phyloP scores from a whole-genome alignment of 1,284 basidiomycete genomes.

The Salmacisia buchloeana region DNA sequence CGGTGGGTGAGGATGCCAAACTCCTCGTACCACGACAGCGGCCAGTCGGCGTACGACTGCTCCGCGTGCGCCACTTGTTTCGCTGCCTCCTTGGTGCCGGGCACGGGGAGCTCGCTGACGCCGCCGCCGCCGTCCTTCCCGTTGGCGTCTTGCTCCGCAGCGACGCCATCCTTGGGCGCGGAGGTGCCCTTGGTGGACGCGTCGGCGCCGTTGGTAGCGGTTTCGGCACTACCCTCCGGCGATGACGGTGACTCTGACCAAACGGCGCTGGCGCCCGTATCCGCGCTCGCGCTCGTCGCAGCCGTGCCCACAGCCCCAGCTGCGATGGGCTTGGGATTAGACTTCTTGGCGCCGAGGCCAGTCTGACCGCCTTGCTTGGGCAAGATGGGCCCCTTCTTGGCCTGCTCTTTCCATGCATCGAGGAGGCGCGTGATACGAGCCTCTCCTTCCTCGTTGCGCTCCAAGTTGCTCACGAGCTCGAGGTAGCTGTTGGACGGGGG shows the following conservation, averaged over 20 bases:
- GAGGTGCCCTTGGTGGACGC: too few relatives aligned
- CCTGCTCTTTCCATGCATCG: slow-evolving; percentile 20
- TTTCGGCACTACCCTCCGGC: too few relatives aligned
- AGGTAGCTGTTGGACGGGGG: not conserved
- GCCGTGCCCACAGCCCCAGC: too few relatives aligned
- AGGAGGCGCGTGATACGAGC: slow-evolving; percentile 22
- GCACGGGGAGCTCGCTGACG: too few relatives aligned
- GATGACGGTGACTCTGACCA: too few relatives aligned
- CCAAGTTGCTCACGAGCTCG: slow-evolving; percentile 25
- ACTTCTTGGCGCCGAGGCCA: slow-evolving; percentile 14
- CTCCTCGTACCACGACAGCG: slow-evolving; percentile 28
- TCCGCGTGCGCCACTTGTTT: slow-evolving; percentile 6
- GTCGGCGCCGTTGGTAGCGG: too few relatives aligned
- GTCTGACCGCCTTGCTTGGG: not conserved
- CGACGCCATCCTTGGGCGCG: too few relatives aligned
- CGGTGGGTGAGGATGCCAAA: slow-evolving; percentile 25
- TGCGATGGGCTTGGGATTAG: too few relatives aligned
- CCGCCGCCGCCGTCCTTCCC: too few relatives aligned
- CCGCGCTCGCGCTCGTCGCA: too few relatives aligned
- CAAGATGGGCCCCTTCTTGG: not conserved
- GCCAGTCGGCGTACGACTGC: slow-evolving; percentile 21
- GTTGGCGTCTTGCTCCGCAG: too few relatives aligned
- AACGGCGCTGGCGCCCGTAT: too few relatives aligned
- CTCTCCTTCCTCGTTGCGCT: slow-evolving; percentile 29
- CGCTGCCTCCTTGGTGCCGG: not conserved